Conservation (phyloP, 805 yeast genomes). For the Wickerhamomyces rabaulensis region DNA sequence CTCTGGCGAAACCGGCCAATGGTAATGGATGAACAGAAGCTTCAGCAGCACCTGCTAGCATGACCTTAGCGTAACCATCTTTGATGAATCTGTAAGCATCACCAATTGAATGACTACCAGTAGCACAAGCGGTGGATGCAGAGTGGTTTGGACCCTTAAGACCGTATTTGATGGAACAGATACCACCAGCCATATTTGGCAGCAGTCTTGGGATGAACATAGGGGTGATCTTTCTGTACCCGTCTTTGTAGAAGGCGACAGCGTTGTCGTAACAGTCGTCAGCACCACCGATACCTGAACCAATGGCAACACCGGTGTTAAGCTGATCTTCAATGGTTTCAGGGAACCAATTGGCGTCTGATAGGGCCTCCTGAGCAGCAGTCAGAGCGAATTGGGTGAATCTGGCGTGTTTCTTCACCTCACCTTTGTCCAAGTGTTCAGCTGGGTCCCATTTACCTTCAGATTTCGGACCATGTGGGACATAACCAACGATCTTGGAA, state of each 20-base stretch:
- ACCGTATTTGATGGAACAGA: constrained; percentile 73
- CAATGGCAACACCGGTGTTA: constrained; percentile 73
- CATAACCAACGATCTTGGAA: constrained; percentile 67
- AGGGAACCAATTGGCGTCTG: constrained; percentile 56
- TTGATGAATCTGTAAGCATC: constrained; percentile 82
- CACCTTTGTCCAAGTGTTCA: constrained; percentile 41
- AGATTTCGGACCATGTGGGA: constrained; percentile 44
- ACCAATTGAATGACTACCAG: constrained; percentile 91
- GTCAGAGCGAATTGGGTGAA: constrained; percentile 76
- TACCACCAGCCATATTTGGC: constrained; percentile 93
- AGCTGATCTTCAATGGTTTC: constrained; percentile 27
- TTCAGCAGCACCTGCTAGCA: constrained; percentile 95
- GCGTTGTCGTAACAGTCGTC: constrained; percentile 66
- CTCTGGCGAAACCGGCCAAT: constrained; percentile 86
- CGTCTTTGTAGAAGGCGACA: constrained; percentile 40
- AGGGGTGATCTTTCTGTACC: constrained; percentile 75
- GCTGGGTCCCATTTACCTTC: constrained; percentile 48
- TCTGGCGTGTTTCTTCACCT: constrained; percentile 53
- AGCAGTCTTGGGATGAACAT: constrained; percentile 78
- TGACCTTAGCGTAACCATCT: constrained; percentile 76
- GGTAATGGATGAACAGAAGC: constrained; percentile 82
- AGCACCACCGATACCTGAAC: constrained; percentile 89
- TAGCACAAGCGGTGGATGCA: constrained; percentile 93
- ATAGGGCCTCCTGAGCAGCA: constrained; percentile 73
- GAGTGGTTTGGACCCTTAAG: constrained; percentile 84